Evolutionary conservation across 2,329 filamentous ascomycete species (phyloP).

Genomic region (Fusarium secorum): DNA sequence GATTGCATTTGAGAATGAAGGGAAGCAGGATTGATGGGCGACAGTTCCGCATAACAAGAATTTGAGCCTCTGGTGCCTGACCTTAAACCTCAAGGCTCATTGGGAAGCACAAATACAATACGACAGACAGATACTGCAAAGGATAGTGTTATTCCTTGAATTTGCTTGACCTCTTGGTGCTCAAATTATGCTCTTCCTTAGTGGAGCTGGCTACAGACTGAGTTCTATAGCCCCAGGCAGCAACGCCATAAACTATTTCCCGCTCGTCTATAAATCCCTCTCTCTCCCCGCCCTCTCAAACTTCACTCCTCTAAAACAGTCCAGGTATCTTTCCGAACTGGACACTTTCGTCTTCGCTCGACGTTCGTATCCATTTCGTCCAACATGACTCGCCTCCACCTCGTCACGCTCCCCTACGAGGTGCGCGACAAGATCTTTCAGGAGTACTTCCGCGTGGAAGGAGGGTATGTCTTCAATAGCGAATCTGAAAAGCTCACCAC

Average conservation of each 20-base stretch:
- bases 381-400: neutral
- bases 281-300: neutral
- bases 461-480: neutral
- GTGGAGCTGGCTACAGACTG: neutral
- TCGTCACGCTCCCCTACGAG: neutral
- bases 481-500: neutral
- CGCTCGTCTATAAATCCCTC: neutral
- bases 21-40: neutral
- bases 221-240: neutral
- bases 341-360: too few species aligned
- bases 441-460: neutral
- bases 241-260: neutral
- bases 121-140: rapidly evolving
- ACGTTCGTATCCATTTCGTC: neutral
- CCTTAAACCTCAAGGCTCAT: neutral
- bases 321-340: neutral
- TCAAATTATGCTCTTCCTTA: neutral
- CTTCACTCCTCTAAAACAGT: neutral
- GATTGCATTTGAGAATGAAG: neutral
- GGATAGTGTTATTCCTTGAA: neutral
- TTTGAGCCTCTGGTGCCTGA: neutral
- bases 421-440: neutral
- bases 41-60: neutral
- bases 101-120: neutral
- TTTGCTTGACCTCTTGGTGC: neutral